Base-by-base conservation (phyloP, 331 rosid species). In the Phaseolus coccineus region DNA sequence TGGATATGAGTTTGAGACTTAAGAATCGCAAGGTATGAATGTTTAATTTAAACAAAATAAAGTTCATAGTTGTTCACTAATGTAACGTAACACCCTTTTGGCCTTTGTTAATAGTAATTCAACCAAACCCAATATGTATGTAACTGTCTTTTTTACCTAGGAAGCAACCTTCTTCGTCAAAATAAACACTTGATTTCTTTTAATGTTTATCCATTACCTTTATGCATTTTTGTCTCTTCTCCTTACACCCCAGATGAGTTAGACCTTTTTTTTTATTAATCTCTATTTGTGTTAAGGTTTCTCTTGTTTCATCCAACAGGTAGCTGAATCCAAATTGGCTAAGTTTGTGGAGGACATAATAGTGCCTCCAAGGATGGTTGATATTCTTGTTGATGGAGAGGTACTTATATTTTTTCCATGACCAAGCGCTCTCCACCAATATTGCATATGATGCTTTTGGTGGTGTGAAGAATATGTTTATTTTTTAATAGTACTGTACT, bases 331-430 rank as follows among this genome's bases (percentile, higher is more conserved):
- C 83, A 95, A 87, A 57, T 80, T 93, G 89, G 97, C 99, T 16
- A 93, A 90, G 76, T 95, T 95, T 85, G 98, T 95, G 2, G 99
- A 93, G 87, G 99, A 95, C 85, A 90, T 95, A 73, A 91, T 95
- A 51, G 90, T 95, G 77, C 98, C 99, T 80, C 98, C 99, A 80
- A 93, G 96, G 84, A 95, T 95, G 96, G 93, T 95, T 57, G 97
- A 95, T 85, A 73, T 95, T 73, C 87, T 93, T 76, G 90, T 90
- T 67, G 98, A 95, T 72, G 96, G 96, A 83, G 98, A 95, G 98
- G 98, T 95, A 85, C 74, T 50, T n/a, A 44, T 66, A 52, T 39
- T 81, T 76, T 30, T 72, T 48, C 63, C 85, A 30, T 31, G 55
- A 64, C 25, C 30, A 62, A 19, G 16, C 64, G 35, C 46, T 73